Conservation (phyloP, 208 protist species). For the Porcisia hertigi region DNA sequence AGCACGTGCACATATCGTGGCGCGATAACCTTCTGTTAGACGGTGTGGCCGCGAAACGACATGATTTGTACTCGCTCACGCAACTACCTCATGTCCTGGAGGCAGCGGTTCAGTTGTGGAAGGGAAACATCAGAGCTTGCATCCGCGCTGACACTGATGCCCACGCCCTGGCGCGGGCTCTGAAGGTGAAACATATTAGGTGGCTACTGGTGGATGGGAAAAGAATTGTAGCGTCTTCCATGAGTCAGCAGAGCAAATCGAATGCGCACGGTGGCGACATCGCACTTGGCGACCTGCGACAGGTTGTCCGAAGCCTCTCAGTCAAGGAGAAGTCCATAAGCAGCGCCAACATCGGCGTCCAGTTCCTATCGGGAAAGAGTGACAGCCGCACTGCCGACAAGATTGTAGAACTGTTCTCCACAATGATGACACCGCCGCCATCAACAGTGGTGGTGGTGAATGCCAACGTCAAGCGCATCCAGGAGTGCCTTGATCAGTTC, state of each 20-base stretch:
- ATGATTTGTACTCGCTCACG: slow-evolving; percentile 50
- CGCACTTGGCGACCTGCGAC: slow-evolving; percentile 37
- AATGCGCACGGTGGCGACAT: slow-evolving; percentile 27
- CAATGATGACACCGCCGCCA: slow-evolving; percentile 30
- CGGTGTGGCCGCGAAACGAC: slow-evolving; percentile 56
- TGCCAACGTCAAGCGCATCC: slow-evolving; percentile 26
- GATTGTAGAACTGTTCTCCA: slow-evolving; percentile 33
- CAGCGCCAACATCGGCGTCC: neutral
- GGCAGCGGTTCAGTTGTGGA: slow-evolving; percentile 65
- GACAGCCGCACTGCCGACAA: slow-evolving; percentile 26
- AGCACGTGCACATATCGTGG: slow-evolving; percentile 49
- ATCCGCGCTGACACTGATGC: slow-evolving; percentile 49
- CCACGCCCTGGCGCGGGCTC: slow-evolving; percentile 35
- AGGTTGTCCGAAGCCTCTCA: slow-evolving; percentile 36
- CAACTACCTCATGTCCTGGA: slow-evolving; percentile 42
- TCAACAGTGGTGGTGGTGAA: slow-evolving; percentile 46
- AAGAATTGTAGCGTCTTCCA: slow-evolving; percentile 33
- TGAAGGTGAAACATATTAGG: slow-evolving; percentile 50
- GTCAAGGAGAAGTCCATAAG: slow-evolving; percentile 19
- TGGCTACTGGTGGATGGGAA: slow-evolving; percentile 54
- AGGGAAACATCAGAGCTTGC: slow-evolving; percentile 62
- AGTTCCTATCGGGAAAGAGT: slow-evolving; percentile 19
- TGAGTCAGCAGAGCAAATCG: slow-evolving; percentile 41
- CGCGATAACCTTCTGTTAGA: slow-evolving; percentile 45
- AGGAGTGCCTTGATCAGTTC: slow-evolving; percentile 39